Base-by-base conservation (phyloP, 2,329 filamentous ascomycete species). In the Trichophyton mentagrophytes region DNA sequence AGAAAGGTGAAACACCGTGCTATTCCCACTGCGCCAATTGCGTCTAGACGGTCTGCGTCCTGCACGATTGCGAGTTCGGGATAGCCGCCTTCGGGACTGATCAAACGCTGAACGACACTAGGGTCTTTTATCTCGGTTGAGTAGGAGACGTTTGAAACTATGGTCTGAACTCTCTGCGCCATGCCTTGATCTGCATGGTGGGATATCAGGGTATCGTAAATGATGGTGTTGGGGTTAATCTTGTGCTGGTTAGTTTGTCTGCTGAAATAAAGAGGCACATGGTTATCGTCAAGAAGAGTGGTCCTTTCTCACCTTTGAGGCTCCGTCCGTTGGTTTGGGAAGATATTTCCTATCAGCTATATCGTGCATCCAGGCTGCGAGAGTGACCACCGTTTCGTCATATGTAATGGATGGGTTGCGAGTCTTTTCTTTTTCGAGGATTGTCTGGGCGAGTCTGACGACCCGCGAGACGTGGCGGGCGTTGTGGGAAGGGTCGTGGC, bases 11-110 rank as follows among this genome's bases (percentile, higher is more conserved):
- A 91, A 46, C 82, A 83, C 49, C 92, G 78, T 1, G 83, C 91
- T 61, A 96, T 85, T 0, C 92, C 92, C 33, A 96, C 82, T 0
- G 88, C 89, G 0, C 91, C 92, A 57, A 96, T 85, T 3, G 90
- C 88, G 74, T 97, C 92, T n/a, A 97, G 78, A 5, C 91, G 80
- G 76, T 96, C 92, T 3, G 91, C 91, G 72, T 96, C 92, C 74
- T 96, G 91, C 36, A 96, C 90, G 56, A 95, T 82, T 0, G 84
- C 90, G 38, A 93, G 77, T 72, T 93, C 89, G 0, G 89, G 89
- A 70, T 88, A 78, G 3, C 69, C 69, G 5, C 68, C 69, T 36
- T 55, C 51, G 22, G 13, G 27, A 4, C 70, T 70, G n/a, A 95
- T 77, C n/a, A 91, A 77, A 1, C 75, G 72, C n/a, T 72, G 73